Evolutionary conservation across 2,329 filamentous ascomycete species (phyloP).

Genomic region (Fusarium transvaalense): DNA sequence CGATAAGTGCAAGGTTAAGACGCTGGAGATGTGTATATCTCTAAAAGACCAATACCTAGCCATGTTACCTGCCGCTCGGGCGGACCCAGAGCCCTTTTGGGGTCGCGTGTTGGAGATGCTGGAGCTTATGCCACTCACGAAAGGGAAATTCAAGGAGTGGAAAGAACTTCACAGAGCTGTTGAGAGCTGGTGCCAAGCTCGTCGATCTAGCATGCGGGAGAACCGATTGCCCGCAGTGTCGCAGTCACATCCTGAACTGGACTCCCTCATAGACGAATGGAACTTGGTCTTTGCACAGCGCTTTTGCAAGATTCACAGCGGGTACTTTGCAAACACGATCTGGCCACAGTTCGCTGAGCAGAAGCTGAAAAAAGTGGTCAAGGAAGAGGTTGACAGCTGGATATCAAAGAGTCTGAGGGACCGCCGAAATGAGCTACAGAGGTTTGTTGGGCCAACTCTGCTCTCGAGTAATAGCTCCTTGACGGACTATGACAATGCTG

Average conservation of each 20-base stretch:
- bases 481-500: neutral
- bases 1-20: neutral
- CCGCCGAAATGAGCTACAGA: slow-evolving; percentile 13
- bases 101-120: accelerated
- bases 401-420: neutral
- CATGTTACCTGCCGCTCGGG: accelerated
- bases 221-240: slow-evolving; percentile 1
- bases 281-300: slow-evolving; percentile 26
- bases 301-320: slow-evolving; percentile 16
- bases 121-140: neutral
- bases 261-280: slow-evolving; percentile 33
- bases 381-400: slow-evolving; percentile 6
- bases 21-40: neutral
- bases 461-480: neutral
- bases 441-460: neutral
- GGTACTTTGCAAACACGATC: slow-evolving; percentile 1
- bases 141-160: neutral
- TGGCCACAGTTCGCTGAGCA: neutral
- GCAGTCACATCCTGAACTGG: slow-evolving; percentile 3
- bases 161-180: neutral
- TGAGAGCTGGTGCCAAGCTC: slow-evolving; percentile 11
- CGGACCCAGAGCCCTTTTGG: slow-evolving; percentile 26
- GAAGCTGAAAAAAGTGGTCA: neutral
- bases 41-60: neutral
- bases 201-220: slow-evolving; percentile 10